phyloP scores from a whole-genome alignment of 768 basidiomycete species.

The Psilocybe cyanescens region DNA sequence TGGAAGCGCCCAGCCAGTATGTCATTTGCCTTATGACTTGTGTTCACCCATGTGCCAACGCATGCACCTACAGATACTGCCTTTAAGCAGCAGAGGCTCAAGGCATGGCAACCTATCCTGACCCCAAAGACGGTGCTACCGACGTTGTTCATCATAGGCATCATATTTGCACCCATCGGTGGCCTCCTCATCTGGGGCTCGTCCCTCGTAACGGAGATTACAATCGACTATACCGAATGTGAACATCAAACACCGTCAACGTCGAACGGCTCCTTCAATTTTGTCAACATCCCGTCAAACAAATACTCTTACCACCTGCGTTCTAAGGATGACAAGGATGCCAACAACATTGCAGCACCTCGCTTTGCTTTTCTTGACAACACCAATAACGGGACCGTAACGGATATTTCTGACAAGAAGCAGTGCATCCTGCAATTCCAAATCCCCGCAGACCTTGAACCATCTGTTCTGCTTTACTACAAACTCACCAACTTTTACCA shows the following conservation, averaged over 20 bases:
- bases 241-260: constrained; percentile 60
- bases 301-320: constrained; percentile 71
- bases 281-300: constrained; percentile 62
- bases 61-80: constrained; percentile 74
- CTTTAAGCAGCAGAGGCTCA: constrained; percentile 98
- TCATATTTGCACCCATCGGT: constrained; percentile 96
- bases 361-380: constrained; percentile 76
- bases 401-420: constrained; percentile 44
- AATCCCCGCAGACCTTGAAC: constrained; percentile 74
- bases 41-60: constrained; percentile 17
- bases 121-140: constrained; percentile 98
- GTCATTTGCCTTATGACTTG: constrained; percentile 17
- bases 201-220: constrained; percentile 85
- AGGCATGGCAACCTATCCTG: constrained; percentile 99
- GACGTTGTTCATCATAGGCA: constrained; percentile 91
- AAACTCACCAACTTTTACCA: constrained; percentile 96
- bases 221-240: constrained; percentile 94
- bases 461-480: constrained; percentile 92
- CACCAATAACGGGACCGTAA: constrained; percentile 45
- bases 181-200: constrained; percentile 92
- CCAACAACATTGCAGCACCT: constrained; percentile 59
- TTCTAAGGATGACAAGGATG: constrained; percentile 53
- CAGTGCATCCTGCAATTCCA: constrained; percentile 85
- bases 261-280: constrained; percentile 38
- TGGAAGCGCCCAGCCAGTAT: constrained; percentile 86